Evolutionary conservation across 495 filamentous ascomycete genomes (phyloP).

Genomic region (Aspergillus steynii): DNA sequence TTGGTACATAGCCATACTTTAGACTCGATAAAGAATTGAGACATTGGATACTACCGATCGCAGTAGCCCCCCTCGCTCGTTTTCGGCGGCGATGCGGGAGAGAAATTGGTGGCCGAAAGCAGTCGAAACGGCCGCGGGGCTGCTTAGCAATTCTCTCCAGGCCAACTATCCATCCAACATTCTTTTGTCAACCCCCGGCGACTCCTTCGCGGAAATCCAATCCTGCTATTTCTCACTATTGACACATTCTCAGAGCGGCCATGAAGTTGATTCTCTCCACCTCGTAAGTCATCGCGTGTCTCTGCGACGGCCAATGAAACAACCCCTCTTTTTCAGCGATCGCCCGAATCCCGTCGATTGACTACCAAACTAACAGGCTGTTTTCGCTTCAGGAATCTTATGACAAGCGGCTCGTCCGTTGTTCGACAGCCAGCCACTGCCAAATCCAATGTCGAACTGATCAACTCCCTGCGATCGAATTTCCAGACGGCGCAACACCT

Average conservation of each 20-base stretch:
- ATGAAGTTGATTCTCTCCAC: slow-evolving; percentile 88
- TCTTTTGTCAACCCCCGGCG: not conserved
- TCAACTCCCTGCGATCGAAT: slow-evolving; percentile 79
- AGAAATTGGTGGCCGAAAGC: not conserved
- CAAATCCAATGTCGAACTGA: slow-evolving; percentile 86
- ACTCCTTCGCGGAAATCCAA: not conserved
- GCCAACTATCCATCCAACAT: not conserved
- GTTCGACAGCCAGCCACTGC: slow-evolving; percentile 71
- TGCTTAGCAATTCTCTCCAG: slow-evolving; percentile 27
- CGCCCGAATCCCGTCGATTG: slow-evolving; percentile 14
- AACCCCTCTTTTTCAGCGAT: not conserved
- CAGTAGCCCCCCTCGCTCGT: no score
- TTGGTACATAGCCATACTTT: not conserved
- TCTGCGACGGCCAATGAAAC: not conserved
- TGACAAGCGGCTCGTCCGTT: slow-evolving; percentile 72
- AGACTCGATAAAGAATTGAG: not conserved
- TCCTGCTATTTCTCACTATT: not conserved
- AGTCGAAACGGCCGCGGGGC: slow-evolving; percentile 13
- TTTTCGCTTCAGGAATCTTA: slow-evolving; percentile 69
- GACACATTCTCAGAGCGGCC: slow-evolving; percentile 13
- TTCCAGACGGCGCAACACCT: slow-evolving; percentile 71
- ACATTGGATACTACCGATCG: not conserved
- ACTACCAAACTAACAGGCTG: slow-evolving; percentile 1
- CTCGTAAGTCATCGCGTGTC: slow-evolving; percentile 55
- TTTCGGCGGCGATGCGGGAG: not conserved